A percentile compares a stretch with the other conserved stretches of the same genome.
phyloP scores from a whole-genome alignment of 2,329 filamentous ascomycete genomes.

The Fusarium sp. region DNA sequence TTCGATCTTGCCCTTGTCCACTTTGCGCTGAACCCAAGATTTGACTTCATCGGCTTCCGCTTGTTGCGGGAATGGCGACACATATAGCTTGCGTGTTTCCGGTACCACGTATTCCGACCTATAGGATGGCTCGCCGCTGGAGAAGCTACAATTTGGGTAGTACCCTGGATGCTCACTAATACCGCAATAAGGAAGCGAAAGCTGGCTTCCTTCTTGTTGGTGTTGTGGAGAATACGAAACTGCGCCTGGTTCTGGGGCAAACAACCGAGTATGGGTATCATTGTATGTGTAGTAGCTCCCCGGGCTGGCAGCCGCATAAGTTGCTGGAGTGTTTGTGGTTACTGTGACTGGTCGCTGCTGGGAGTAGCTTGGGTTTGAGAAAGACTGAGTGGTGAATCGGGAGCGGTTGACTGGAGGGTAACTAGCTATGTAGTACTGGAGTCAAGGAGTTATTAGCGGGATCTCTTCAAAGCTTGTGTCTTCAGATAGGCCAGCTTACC shows the following conservation, averaged over 20 bases:
- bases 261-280: not conserved
- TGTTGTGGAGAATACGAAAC: conserved; percentile 17
- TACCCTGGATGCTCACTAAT: conserved; percentile 3
- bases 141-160: not conserved
- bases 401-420: conserved; percentile 9
- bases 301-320: conserved; percentile 3
- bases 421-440: conserved; percentile 25
- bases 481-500: conserved; percentile 13
- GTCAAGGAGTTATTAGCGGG: not conserved
- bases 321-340: not conserved
- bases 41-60: conserved; percentile 36
- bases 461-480: not conserved
- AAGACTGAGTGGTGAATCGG: conserved; percentile 8
- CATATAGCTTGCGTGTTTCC: conserved; percentile 38
- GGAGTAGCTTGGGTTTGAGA: conserved; percentile 5
- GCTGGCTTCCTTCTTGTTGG: conserved; percentile 21
- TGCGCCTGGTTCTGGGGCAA: not conserved
- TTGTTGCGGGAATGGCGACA: conserved; percentile 41
- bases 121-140: not conserved
- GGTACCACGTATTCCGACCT: conserved; percentile 13
- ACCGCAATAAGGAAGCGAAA: conserved; percentile 27
- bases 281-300: conserved; percentile 18
- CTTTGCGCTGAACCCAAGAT: conserved; percentile 42
- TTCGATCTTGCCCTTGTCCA: conserved; percentile 36
- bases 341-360: conserved; percentile 1